phyloP scores from a whole-genome alignment of 208 protist species.

The Phytomonas sp. region DNA sequence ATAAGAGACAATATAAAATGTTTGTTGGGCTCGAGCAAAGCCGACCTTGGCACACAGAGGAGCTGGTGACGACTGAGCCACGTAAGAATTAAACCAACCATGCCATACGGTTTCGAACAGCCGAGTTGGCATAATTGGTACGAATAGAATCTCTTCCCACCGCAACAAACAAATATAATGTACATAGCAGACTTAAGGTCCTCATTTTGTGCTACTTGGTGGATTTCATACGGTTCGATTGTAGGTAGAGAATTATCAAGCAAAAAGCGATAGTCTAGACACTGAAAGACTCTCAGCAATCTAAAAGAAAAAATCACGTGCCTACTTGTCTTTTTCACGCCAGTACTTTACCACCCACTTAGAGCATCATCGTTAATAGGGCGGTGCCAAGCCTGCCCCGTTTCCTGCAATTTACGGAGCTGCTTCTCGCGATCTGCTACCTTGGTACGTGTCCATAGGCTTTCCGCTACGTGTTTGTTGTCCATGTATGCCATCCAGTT shows the following conservation, averaged over 20 bases:
- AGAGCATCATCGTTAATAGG: slow-evolving; percentile 62
- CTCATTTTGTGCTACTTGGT: not conserved
- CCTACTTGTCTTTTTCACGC: not conserved
- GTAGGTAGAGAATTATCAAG: not conserved
- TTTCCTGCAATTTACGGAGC: slow-evolving; percentile 66
- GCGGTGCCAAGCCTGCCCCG: slow-evolving; percentile 82
- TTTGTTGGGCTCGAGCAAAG: not conserved
- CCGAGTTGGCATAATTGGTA: not conserved
- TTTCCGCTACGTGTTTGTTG: slow-evolving; percentile 88
- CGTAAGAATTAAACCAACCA: not conserved
- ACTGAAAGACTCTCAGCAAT: not conserved
- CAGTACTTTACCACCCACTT: not conserved
- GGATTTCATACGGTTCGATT: not conserved
- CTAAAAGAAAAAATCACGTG: not conserved
- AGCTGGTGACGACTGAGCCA: not conserved
- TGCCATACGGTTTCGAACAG: not conserved
- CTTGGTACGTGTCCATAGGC: slow-evolving; percentile 77
- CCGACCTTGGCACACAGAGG: not conserved
- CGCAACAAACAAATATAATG: not conserved
- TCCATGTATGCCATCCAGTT: slow-evolving; percentile 91
- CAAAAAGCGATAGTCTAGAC: not conserved
- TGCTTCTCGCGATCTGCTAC: slow-evolving; percentile 75
- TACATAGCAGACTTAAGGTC: not conserved
- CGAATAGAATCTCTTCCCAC: not conserved
- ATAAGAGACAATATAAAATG: not conserved